Evolutionary conservation across 2,329 filamentous ascomycete genomes (phyloP), one percentile per base, ranked within the genome.

Genomic region (Fusarium sp.): DNA sequence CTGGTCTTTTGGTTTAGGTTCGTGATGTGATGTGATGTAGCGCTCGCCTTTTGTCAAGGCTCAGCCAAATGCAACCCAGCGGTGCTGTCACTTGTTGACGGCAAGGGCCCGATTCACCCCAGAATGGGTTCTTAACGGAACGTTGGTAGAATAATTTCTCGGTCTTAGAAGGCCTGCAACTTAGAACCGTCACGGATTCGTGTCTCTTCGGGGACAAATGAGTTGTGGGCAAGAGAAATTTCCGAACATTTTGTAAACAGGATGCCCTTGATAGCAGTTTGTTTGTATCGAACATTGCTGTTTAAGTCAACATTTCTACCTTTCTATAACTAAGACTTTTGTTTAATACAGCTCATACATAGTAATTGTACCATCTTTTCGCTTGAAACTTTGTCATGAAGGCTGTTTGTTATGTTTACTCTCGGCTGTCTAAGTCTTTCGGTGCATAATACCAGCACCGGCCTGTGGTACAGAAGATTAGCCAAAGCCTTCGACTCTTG

Each of bases 51-150:
- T 45, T 41, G 26, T 52, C 11, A 20, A 61, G 59, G 59, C 28
- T 61, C 41, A 56, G 72, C 62, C 55, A 65, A 33, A 54, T 62
- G 51, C 58, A 66, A 69, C 84, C 92, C 92, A 93, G 86, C 90
- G 92, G 90, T 93, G 92, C 91, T 91, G 88, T 90, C 90, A 87
- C 84, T 80, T 88, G 89, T 87, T 89, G 92, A 88, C 87, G 89
- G 92, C 92, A 92, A 89, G 92, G 88, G 86, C 90, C 89, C 84
- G 84, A 87, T 89, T 90, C 86, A 88, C 81, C 88, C 85, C 87
- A 92, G 89, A 89, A 90, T 87, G 84, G 86, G 88, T 87, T 87
- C 91, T 92, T 92, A 94, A 94, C 92, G 92, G 92, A 94, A 90
- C 92, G 91, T 92, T 93, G 92, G 92, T 81, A 94, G 86, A 93